Percentiles rank a stretch among this genome's conserved stretches.
Evolutionary conservation across 2,329 filamentous ascomycete species (phyloP).

Genomic region (Parascedosporium putredinis): DNA sequence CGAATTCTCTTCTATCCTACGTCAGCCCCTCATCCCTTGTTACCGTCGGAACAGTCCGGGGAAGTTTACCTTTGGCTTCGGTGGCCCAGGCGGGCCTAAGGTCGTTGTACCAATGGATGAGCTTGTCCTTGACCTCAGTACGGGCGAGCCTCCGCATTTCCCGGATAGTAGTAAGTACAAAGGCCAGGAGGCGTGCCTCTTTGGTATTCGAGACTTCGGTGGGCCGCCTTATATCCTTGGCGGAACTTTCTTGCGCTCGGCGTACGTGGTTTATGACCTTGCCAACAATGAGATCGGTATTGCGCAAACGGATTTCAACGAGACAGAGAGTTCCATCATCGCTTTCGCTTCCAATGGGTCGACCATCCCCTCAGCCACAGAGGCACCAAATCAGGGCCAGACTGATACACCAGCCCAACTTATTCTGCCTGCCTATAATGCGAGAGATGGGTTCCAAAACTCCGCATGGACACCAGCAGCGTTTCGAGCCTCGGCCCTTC

Average conservation of each 20-base stretch:
- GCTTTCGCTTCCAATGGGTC: neutral
- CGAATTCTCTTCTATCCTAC: conserved; percentile 24
- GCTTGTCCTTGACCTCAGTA: conserved; percentile 37
- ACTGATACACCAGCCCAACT: neutral
- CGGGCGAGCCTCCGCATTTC: conserved; percentile 24
- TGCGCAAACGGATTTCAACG: conserved; percentile 45
- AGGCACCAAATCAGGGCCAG: conserved; percentile 7
- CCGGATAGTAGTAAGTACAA: conserved; percentile 26
- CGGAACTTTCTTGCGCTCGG: conserved; percentile 48
- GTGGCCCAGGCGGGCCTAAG: conserved; percentile 33
- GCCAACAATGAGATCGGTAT: conserved; percentile 46
- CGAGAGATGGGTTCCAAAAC: conserved; percentile 3
- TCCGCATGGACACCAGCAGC: neutral
- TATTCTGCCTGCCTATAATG: neutral
- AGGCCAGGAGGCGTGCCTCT: conserved; percentile 38
- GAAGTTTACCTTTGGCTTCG: conserved; percentile 45
- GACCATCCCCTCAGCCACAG: neutral
- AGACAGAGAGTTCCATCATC: conserved; percentile 21
- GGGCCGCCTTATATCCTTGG: conserved; percentile 37
- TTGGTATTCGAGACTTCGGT: conserved; percentile 45
- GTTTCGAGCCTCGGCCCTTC: neutral
- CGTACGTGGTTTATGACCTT: conserved; percentile 50
- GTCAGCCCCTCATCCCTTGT: conserved; percentile 39
- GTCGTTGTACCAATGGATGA: conserved; percentile 46
- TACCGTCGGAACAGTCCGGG: conserved; percentile 31